These are phyloP conservation scores for Ramichloridium luteum DNA, from an alignment of 2,329 filamentous ascomycete genomes.

Conservation along the genomic window DNA sequence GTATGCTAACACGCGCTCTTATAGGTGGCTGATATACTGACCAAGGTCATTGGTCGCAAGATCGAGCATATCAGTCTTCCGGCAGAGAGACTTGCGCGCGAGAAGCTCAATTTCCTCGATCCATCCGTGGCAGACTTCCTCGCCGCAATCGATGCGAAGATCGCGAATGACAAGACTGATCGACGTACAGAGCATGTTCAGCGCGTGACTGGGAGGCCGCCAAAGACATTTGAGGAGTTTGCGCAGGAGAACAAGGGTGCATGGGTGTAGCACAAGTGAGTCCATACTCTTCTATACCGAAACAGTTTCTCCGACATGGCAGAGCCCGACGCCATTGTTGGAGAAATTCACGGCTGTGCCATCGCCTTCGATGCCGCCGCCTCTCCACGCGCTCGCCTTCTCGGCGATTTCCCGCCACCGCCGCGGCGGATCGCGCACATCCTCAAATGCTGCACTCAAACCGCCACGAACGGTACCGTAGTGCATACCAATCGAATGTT, in stretches of 20 bases:
- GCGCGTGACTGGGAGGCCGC: constrained; percentile 6
- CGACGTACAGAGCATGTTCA: constrained; percentile 7
- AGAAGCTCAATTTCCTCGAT: constrained; percentile 4
- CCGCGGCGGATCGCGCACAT: constrained; percentile 36
- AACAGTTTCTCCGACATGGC: constrained; percentile 38
- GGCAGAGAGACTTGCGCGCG: constrained; percentile 2
- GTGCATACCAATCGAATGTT: constrained; percentile 40
- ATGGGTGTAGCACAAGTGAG: too few species aligned
- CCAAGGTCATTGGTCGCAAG: constrained; percentile 4
- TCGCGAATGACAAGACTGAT: constrained; percentile 5
- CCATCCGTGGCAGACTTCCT: constrained; percentile 6
- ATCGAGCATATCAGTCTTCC: constrained; percentile 7
- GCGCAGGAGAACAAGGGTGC: constrained; percentile 6
- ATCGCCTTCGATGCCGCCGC: constrained; percentile 20
- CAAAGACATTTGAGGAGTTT: constrained; percentile 7
- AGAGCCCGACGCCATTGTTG: constrained; percentile 27
- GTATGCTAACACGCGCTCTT: background rate
- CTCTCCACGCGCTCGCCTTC: constrained; percentile 26
- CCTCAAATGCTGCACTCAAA: constrained; percentile 35
- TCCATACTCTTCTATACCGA: constrained; percentile 23
- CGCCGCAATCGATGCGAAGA: constrained; percentile 9
- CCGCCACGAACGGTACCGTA: constrained; percentile 38
- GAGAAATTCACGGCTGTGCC: constrained; percentile 23
- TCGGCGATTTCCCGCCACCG: constrained; percentile 35
- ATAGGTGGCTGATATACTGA: constrained; percentile 9